Percentiles rank a stretch among this genome's conserved stretches.
phyloP scores from a whole-genome alignment of 2,329 filamentous ascomycete species.

The Nigrograna mackinnonii region DNA sequence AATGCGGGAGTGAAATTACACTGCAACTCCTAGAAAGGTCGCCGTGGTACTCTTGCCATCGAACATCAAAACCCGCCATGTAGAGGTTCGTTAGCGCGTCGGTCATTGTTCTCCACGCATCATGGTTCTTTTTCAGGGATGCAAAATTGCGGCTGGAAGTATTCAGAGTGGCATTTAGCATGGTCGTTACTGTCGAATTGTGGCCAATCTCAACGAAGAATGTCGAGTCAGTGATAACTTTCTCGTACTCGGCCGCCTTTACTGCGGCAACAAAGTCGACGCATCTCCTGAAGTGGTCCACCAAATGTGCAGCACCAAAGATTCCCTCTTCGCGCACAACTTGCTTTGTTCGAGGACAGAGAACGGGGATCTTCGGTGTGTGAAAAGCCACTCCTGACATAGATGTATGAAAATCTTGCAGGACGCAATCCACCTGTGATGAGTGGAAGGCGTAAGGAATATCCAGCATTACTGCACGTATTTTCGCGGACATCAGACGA shows the following conservation, averaged over 20 bases:
- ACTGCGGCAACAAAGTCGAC: conserved; percentile 46
- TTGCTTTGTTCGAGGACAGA: conserved; percentile 50
- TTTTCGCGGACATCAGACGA: conserved; percentile 6
- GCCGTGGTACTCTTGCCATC: conserved; percentile 65
- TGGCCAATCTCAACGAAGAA: too few relatives aligned
- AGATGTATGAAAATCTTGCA: conserved; percentile 42
- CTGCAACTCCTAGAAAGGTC: conserved; percentile 50
- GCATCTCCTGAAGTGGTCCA: conserved; percentile 10
- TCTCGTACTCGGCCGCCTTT: conserved; percentile 42
- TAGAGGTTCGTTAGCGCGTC: conserved; percentile 56
- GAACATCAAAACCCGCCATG: conserved; percentile 55
- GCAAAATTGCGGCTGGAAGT: too few relatives aligned
- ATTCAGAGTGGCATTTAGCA: too few relatives aligned
- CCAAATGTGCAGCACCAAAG: conserved; percentile 45
- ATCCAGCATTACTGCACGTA: conserved; percentile 15
- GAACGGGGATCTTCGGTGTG: conserved; percentile 36
- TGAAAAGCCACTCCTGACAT: conserved; percentile 29
- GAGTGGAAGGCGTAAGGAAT: conserved; percentile 27
- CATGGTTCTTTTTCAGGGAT: conserved; percentile 1
- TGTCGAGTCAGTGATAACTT: too few relatives aligned
- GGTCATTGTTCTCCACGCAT: conserved; percentile 36
- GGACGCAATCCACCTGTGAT: conserved; percentile 44
- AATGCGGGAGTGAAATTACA: conserved; percentile 57
- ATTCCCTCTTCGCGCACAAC: conserved; percentile 40
- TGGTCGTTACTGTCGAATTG: too few relatives aligned